Conservation (phyloP, 257 asterid genomes). For the Fraxinus cuspidata region DNA sequence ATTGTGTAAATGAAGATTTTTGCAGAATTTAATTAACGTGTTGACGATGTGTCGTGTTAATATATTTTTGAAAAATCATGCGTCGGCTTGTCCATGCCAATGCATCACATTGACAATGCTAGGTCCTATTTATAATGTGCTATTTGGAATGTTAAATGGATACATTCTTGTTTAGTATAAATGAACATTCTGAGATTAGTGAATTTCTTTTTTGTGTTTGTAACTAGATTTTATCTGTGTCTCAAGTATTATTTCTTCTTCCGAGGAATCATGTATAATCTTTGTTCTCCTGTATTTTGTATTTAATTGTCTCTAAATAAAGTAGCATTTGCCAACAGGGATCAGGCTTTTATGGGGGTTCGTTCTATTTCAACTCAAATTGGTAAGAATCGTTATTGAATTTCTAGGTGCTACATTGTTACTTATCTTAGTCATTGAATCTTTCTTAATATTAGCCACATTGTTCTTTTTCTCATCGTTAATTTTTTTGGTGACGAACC, state of each 20-base stretch:
- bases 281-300: neutral
- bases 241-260: slow-evolving; percentile 21
- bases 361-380: slow-evolving; percentile 86
- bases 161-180: too few relatives aligned
- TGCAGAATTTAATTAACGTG: too few relatives aligned
- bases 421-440: neutral
- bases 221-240: slow-evolving; percentile 15
- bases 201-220: neutral
- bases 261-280: neutral
- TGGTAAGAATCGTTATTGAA: slow-evolving; percentile 45
- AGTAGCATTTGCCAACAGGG: slow-evolving; percentile 48
- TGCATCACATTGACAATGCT: too few relatives aligned
- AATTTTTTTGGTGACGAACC: slow-evolving; percentile 21
- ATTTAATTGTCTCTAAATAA: slow-evolving; percentile 18
- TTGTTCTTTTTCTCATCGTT: slow-evolving; percentile 17
- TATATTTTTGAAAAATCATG: too few relatives aligned
- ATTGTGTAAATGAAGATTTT: too few relatives aligned
- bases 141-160: too few relatives aligned
- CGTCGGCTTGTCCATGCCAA: too few relatives aligned
- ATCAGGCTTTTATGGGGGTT: slow-evolving; percentile 56
- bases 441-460: slow-evolving; percentile 16
- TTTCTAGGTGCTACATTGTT: neutral
- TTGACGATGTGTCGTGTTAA: too few relatives aligned
- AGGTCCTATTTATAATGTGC: too few relatives aligned
- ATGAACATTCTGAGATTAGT: too few relatives aligned